These are phyloP conservation scores for Ophiostoma sp. DNA, from an alignment of 2,329 filamentous ascomycete species.

Conservation along the genomic window DNA sequence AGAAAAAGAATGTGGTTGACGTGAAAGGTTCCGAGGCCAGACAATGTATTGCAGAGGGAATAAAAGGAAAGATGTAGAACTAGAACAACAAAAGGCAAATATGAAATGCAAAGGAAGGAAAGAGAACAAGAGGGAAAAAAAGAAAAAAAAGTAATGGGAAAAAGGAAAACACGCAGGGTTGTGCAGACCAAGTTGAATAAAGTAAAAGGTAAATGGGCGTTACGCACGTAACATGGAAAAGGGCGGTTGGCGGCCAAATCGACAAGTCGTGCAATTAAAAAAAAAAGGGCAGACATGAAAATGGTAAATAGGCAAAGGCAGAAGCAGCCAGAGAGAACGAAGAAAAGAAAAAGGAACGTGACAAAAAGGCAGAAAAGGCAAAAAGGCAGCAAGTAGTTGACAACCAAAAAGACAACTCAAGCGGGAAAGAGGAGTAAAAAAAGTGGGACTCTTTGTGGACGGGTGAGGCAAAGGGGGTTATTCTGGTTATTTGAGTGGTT, in stretches of 20 bases:
- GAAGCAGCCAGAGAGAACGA: neutral
- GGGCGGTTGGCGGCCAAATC: neutral
- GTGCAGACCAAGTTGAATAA: neutral
- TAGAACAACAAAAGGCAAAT: neutral
- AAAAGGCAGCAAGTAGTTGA: neutral
- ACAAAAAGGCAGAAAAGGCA: conserved; percentile 58
- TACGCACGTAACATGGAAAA: conserved; percentile 21
- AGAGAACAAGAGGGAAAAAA: conserved; percentile 8
- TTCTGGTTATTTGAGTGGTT: conserved; percentile 5
- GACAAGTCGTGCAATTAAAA: conserved; percentile 14
- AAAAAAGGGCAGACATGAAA: neutral
- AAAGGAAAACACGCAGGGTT: neutral
- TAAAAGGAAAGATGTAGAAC: neutral
- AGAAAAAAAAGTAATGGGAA: neutral
- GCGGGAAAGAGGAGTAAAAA: conserved; percentile 9
- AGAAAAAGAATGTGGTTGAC: neutral
- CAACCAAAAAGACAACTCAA: conserved; percentile 15
- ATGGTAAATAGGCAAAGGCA: neutral
- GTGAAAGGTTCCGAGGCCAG: neutral
- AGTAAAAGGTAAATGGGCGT: neutral
- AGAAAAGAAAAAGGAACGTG: neutral
- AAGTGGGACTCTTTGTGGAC: conserved; percentile 17
- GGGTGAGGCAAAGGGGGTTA: neutral
- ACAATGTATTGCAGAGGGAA: neutral
- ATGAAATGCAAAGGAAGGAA: neutral